Evolutionary conservation across 345 rosid species (phyloP).

Genomic region (Heritiera littoralis): DNA sequence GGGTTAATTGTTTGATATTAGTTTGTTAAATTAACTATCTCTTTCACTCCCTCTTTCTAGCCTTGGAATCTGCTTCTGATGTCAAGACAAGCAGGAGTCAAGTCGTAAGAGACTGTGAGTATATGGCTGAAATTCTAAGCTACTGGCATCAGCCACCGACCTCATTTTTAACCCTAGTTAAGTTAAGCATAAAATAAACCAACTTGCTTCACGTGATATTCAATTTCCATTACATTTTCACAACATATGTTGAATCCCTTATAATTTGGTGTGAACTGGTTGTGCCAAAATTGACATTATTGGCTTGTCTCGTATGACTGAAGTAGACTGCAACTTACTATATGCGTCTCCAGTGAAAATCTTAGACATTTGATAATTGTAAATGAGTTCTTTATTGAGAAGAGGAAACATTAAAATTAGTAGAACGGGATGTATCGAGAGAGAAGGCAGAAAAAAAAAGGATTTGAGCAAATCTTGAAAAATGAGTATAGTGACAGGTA

Average conservation of each 20-base stretch:
- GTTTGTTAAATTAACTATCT: neutral
- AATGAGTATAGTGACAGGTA: too few species aligned
- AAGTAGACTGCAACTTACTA: neutral
- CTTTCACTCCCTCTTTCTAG: neutral
- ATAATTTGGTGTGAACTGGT: neutral
- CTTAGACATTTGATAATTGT: neutral
- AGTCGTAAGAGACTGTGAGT: neutral
- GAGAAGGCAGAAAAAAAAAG: too few species aligned
- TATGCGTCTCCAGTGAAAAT: neutral
- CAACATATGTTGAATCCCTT: neutral
- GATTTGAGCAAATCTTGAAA: too few species aligned
- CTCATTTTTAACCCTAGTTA: neutral
- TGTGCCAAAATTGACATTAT: conserved; percentile 7
- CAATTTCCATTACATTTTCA: neutral
- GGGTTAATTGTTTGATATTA: neutral
- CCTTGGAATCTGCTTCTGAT: neutral
- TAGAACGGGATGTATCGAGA: too few species aligned
- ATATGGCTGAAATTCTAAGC: neutral
- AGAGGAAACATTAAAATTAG: too few species aligned
- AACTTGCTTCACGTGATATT: neutral
- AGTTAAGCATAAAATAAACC: neutral
- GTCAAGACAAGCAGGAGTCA: neutral
- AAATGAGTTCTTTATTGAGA: too few species aligned
- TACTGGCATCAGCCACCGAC: neutral
- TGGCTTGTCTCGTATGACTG: conserved; percentile 1